These are phyloP conservation scores for Candida ponderosae DNA, from an alignment of 805 yeast genomes.

Conservation along the genomic window DNA sequence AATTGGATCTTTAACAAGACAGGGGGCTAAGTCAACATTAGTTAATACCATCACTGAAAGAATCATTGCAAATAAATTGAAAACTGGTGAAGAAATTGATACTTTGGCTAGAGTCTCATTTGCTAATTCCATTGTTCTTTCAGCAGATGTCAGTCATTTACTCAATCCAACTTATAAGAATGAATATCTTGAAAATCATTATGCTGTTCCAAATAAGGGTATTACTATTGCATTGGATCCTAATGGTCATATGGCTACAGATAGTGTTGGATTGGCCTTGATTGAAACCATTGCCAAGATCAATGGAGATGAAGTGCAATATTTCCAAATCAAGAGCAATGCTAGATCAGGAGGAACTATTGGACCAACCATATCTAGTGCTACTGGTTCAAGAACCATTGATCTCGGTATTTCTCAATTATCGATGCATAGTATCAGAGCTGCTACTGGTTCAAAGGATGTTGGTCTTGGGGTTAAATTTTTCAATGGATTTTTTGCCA, in stretches of 20 bases:
- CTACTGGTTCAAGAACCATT: conserved; percentile 67
- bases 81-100: conserved; percentile 10
- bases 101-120: conserved; percentile 32
- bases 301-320: conserved; percentile 63
- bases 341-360: conserved; percentile 85
- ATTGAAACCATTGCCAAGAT: conserved; percentile 60
- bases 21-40: conserved; percentile 76
- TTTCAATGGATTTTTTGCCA: conserved; percentile 59
- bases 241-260: conserved; percentile 80
- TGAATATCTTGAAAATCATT: conserved; percentile 72
- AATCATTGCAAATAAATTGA: conserved; percentile 28
- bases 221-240: conserved; percentile 65
- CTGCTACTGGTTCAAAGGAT: conserved; percentile 72
- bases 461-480: conserved; percentile 67
- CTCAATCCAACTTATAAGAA: conserved; percentile 67
- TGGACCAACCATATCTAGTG: conserved; percentile 61
- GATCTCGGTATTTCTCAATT: conserved; percentile 81
- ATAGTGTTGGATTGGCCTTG: conserved; percentile 62
- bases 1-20: conserved; percentile 72
- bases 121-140: conserved; percentile 72
- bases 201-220: conserved; percentile 75
- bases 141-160: conserved; percentile 82
- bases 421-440: conserved; percentile 83
- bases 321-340: conserved; percentile 82
- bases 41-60: conserved; percentile 59